phyloP scores from a whole-genome alignment of 108 stramenopile genomes.

The Pseudonitzschia pungens region DNA sequence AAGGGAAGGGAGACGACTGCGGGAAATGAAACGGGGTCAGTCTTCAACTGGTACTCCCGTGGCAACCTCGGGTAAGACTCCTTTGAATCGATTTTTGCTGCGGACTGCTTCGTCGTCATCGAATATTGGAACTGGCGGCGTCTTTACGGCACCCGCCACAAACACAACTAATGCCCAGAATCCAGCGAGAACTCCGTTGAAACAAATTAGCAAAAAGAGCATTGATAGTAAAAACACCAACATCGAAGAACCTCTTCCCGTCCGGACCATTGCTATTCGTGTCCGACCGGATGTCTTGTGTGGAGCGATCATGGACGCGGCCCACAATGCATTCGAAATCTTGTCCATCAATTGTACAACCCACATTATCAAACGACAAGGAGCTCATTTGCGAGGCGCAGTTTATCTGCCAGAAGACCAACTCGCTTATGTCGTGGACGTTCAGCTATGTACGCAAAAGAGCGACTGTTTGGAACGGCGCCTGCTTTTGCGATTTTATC shows the following conservation, averaged over 20 bases:
- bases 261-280: slow-evolving; percentile 71
- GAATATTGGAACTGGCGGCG: background rate
- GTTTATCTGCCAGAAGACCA: slow-evolving; percentile 22
- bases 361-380: slow-evolving; percentile 55
- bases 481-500: slow-evolving; percentile 65
- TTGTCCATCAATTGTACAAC: slow-evolving; percentile 24
- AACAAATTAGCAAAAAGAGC: background rate
- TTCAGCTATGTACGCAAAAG: slow-evolving; percentile 76
- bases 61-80: background rate
- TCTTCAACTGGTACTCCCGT: background rate
- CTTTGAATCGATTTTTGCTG: background rate
- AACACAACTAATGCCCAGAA: background rate
- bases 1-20: background rate
- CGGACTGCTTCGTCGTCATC: slow-evolving; percentile 3
- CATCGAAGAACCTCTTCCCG: slow-evolving; percentile 51
- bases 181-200: background rate
- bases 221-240: background rate
- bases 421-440: slow-evolving; percentile 71
- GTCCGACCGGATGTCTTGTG: slow-evolving; percentile 89
- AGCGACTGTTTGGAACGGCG: slow-evolving; percentile 51
- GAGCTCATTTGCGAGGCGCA: slow-evolving; percentile 54
- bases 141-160: background rate
- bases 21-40: background rate
- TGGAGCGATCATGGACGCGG: slow-evolving; percentile 62
- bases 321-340: slow-evolving; percentile 37